Conservation (phyloP, 2,329 filamentous ascomycete species). For the Mollisia scopiformis region DNA sequence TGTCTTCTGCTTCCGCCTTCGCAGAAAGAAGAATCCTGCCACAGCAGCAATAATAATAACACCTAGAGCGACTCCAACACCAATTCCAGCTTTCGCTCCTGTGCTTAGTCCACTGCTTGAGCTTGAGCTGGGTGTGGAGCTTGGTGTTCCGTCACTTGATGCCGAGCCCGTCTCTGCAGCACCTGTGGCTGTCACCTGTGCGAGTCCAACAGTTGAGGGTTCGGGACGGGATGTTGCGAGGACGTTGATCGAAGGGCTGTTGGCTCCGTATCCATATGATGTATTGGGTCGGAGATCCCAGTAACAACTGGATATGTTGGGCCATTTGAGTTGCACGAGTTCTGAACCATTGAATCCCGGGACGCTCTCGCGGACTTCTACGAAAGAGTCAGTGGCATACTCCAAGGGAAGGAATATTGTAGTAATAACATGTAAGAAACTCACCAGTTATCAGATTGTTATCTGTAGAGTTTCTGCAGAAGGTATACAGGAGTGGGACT, state of each 20-base stretch:
- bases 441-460: slow-evolving; percentile 7
- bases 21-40: not conserved
- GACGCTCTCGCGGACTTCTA: slow-evolving; percentile 13
- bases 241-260: slow-evolving; percentile 16
- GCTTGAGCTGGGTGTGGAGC: not conserved
- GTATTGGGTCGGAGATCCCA: slow-evolving; percentile 26
- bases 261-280: slow-evolving; percentile 15
- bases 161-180: not conserved
- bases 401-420: not conserved
- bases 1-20: not conserved
- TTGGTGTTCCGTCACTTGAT: not conserved
- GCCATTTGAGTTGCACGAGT: slow-evolving; percentile 19
- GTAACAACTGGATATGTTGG: slow-evolving; percentile 18
- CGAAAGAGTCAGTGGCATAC: not conserved
- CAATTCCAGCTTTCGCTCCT: slow-evolving; percentile 15
- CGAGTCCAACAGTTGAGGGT: not conserved
- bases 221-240: not conserved
- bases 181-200: not conserved
- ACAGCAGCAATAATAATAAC: not conserved
- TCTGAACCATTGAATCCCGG: slow-evolving; percentile 19
- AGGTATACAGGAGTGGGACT: slow-evolving; percentile 21
- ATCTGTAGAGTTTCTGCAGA: slow-evolving; percentile 16
- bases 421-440: not conserved
- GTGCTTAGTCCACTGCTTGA: slow-evolving; percentile 2
- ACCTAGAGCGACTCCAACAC: slow-evolving; percentile 12